A percentile compares a stretch with the other conserved stretches of the same genome.
Evolutionary conservation across 192 early-diverging fungal genomes (phyloP).

Genomic region (Coemansia sp.): DNA sequence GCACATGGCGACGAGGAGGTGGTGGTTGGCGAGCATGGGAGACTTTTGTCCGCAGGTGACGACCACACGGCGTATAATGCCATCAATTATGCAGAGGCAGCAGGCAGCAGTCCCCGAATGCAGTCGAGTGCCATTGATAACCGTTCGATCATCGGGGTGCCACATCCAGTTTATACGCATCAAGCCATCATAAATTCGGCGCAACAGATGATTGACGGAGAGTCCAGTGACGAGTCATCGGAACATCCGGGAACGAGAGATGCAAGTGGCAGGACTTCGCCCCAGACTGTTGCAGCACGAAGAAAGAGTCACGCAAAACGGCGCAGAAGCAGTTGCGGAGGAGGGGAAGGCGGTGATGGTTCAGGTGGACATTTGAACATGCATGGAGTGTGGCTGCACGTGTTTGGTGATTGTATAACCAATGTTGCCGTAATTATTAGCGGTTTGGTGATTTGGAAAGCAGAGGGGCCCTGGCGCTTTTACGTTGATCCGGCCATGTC

Average conservation of each 20-base stretch:
- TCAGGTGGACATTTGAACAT: constrained; percentile 61
- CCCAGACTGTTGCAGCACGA: not conserved
- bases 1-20: constrained; percentile 38
- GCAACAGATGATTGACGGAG: constrained; percentile 32
- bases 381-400: constrained; percentile 83
- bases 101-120: constrained; percentile 7
- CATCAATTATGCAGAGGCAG: constrained; percentile 24
- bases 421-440: constrained; percentile 83
- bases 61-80: not conserved
- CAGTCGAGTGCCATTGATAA: constrained; percentile 39
- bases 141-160: constrained; percentile 55
- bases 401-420: constrained; percentile 85
- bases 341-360: constrained; percentile 13
- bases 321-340: constrained; percentile 24
- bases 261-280: constrained; percentile 21
- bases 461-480: constrained; percentile 64
- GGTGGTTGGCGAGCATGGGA: constrained; percentile 32
- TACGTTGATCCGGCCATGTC: constrained; percentile 87
- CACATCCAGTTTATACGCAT: constrained; percentile 56
- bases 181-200: constrained; percentile 57
- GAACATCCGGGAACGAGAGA: not conserved
- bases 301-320: constrained; percentile 35
- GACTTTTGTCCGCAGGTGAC: constrained; percentile 16
- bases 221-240: constrained; percentile 10
- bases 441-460: constrained; percentile 74